phyloP scores from a whole-genome alignment of 139 green algal genomes.

The Chlamydomonas incerta region DNA sequence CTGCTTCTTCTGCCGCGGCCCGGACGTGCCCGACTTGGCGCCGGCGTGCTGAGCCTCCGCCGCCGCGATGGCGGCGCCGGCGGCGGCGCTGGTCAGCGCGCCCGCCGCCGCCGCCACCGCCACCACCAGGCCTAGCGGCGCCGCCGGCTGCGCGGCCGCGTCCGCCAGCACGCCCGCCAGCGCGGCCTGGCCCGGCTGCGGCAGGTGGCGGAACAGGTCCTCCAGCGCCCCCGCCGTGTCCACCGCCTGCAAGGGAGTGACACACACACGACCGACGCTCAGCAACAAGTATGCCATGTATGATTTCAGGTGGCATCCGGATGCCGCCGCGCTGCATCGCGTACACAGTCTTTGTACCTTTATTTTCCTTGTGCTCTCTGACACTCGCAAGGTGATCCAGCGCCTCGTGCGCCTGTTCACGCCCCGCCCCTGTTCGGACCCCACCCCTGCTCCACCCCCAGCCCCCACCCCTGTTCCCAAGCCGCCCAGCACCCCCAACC shows the following conservation, averaged over 20 bases:
- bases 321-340: too few relatives aligned
- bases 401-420: too few relatives aligned
- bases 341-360: too few relatives aligned
- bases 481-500: too few relatives aligned
- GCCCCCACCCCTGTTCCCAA: too few relatives aligned
- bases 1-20: constrained; percentile 28
- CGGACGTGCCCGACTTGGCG: constrained; percentile 11
- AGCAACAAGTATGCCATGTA: too few relatives aligned
- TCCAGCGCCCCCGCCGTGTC: constrained; percentile 37
- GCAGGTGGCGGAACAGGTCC: constrained; percentile 28
- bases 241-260: constrained; percentile 5
- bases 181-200: constrained; percentile 5
- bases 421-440: too few relatives aligned
- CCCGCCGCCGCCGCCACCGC: constrained; percentile 28
- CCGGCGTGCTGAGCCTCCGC: not conserved
- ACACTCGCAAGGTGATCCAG: too few relatives aligned
- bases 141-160: constrained; percentile 30
- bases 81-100: constrained; percentile 8
- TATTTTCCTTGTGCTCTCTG: too few relatives aligned
- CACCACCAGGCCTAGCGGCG: constrained; percentile 30
- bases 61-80: not conserved
- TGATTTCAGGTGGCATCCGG: too few relatives aligned
- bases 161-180: constrained; percentile 31
- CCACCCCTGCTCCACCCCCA: too few relatives aligned
- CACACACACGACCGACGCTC: too few relatives aligned